Percentiles rank a stretch among this genome's conserved stretches.
phyloP scores from a whole-genome alignment of 1,284 basidiomycete genomes.

The Xerocomus amazonicus region DNA sequence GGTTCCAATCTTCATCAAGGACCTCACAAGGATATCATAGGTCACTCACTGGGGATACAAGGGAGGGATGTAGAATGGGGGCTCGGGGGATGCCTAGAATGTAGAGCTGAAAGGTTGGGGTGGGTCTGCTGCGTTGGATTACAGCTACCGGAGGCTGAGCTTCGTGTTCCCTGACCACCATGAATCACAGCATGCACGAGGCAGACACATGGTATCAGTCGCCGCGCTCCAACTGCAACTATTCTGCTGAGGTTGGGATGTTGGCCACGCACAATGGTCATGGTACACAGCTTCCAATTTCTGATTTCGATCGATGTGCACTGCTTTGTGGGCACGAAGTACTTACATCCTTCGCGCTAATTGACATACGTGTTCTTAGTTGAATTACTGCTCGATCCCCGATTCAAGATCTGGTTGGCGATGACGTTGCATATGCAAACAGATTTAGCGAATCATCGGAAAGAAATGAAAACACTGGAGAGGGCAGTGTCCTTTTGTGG shows the following conservation, averaged over 20 bases:
- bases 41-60: slow-evolving; percentile 12
- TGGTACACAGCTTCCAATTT: too few species aligned
- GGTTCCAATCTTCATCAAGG: background rate
- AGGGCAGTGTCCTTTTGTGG: background rate
- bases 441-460: slow-evolving; percentile 54
- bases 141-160: slow-evolving; percentile 1
- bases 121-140: slow-evolving; percentile 2
- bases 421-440: slow-evolving; percentile 40
- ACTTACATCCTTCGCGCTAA: too few species aligned
- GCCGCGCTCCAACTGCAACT: too few species aligned
- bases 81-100: background rate
- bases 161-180: background rate
- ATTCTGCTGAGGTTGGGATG: too few species aligned
- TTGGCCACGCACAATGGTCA: too few species aligned
- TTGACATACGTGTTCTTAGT: too few species aligned
- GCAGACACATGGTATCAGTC: slow-evolving; percentile 16
- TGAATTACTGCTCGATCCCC: background rate
- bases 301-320: too few species aligned
- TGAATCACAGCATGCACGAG: slow-evolving; percentile 18
- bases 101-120: slow-evolving; percentile 1
- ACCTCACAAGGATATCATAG: background rate
- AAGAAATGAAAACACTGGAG: slow-evolving; percentile 17
- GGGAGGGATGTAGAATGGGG: background rate
- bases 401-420: slow-evolving; percentile 23
- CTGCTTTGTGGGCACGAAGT: too few species aligned